These are phyloP conservation scores for Paramecium sexaurelia DNA, from an alignment of 73 alveolate genomes.

Conservation along the genomic window DNA sequence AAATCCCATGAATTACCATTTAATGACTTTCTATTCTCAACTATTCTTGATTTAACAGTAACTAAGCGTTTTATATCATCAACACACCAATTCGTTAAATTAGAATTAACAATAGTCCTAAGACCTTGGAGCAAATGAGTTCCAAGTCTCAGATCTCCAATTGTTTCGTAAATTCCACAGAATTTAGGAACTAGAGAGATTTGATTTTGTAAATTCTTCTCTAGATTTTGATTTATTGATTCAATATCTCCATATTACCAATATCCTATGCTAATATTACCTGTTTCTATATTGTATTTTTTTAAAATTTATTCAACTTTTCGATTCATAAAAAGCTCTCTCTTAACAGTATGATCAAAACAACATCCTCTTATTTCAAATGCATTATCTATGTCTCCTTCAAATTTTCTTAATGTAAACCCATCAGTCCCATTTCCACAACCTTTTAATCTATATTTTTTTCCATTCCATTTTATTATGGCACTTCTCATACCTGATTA, in stretches of 20 bases:
- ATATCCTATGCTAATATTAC: slow-evolving; percentile 80
- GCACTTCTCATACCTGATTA: slow-evolving; percentile 84
- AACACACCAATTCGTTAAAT: neutral
- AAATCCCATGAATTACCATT: slow-evolving; percentile 8
- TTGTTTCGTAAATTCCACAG: slow-evolving; percentile 83
- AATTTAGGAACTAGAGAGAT: slow-evolving; percentile 69
- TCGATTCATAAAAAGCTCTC: slow-evolving; percentile 81
- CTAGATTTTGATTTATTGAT: slow-evolving; percentile 57
- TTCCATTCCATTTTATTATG: slow-evolving; percentile 3
- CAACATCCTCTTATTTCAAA: slow-evolving; percentile 89
- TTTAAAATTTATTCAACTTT: slow-evolving; percentile 69
- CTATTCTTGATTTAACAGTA: neutral
- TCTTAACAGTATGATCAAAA: slow-evolving; percentile 79
- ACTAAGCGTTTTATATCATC: neutral
- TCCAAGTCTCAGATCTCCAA: slow-evolving; percentile 87
- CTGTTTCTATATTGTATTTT: slow-evolving; percentile 64
- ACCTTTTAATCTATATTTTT: slow-evolving; percentile 83
- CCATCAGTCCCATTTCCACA: slow-evolving; percentile 88
- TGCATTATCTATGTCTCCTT: slow-evolving; percentile 72
- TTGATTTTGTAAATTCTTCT: slow-evolving; percentile 22
- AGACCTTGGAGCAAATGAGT: slow-evolving; percentile 83
- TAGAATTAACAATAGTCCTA: neutral
- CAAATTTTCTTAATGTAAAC: slow-evolving; percentile 71
- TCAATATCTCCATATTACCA: slow-evolving; percentile 76
- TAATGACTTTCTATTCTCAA: neutral